A percentile compares a stretch with the other conserved stretches of the same genome.
Conservation (phyloP, 345 rosid species). For the Raphanus raphanistrum region DNA sequence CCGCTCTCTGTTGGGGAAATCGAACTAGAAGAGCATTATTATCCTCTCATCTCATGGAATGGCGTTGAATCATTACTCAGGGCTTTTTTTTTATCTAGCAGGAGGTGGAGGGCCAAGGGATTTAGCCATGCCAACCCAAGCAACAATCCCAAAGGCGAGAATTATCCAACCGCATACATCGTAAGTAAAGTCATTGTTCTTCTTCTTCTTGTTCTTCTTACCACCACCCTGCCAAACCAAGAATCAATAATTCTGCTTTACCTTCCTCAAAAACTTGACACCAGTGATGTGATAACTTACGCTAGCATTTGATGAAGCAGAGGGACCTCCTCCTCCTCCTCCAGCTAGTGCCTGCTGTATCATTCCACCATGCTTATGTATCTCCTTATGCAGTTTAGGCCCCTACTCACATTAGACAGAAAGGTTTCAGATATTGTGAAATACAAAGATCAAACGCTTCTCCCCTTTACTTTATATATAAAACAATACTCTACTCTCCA, state of each 20-base stretch:
- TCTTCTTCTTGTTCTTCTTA: slow-evolving; percentile 47
- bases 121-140: slow-evolving; percentile 86
- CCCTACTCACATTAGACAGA: slow-evolving; percentile 47
- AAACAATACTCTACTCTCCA: neutral
- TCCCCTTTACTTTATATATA: neutral
- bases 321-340: slow-evolving; percentile 46
- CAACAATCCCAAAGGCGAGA: slow-evolving; percentile 78
- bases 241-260: neutral
- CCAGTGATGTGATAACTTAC: slow-evolving; percentile 38
- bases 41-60: neutral
- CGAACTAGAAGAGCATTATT: neutral
- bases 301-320: slow-evolving; percentile 54
- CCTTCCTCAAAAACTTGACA: neutral
- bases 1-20: slow-evolving; percentile 1
- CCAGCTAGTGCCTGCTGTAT: slow-evolving; percentile 50
- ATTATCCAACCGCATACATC: slow-evolving; percentile 89
- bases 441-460: neutral
- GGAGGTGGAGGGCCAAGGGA: slow-evolving; percentile 70
- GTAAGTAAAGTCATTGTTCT: slow-evolving; percentile 72
- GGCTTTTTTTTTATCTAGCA: slow-evolving; percentile 17
- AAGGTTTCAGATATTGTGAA: neutral
- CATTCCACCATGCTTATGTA: slow-evolving; percentile 54
- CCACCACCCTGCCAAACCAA: slow-evolving; percentile 23
- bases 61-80: neutral
- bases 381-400: slow-evolving; percentile 71